These are phyloP conservation scores for Cryphonectria japonica DNA, from an alignment of 2,329 filamentous ascomycete species.

Conservation along the genomic window DNA sequence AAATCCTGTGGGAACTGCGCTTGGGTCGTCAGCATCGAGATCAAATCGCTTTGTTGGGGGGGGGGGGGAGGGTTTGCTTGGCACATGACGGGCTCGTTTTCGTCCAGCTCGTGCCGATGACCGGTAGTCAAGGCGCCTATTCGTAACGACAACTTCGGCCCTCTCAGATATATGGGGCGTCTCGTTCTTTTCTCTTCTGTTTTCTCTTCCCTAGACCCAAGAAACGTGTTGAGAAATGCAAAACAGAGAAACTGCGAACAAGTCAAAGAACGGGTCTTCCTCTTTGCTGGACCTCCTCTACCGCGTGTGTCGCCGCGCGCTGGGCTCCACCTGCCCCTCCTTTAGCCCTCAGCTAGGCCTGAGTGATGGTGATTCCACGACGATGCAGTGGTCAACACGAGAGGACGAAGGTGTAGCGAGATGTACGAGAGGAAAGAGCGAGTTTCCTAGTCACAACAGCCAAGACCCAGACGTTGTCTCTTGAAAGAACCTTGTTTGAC, in stretches of 20 bases:
- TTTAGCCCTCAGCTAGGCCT: not conserved
- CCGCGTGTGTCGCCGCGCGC: not conserved
- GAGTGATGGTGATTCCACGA: not conserved
- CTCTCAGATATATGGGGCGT: not conserved
- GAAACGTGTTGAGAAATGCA: not conserved
- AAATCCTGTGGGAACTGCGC: constrained; percentile 1
- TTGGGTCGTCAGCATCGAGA: not conserved
- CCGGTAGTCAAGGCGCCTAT: not conserved
- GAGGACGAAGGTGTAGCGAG: not conserved
- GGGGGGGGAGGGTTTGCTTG: not conserved
- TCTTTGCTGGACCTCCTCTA: not conserved
- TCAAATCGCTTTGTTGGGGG: not conserved
- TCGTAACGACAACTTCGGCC: not conserved
- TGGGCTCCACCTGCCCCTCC: not conserved
- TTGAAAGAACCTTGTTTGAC: constrained; percentile 8
- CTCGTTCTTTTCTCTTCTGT: not conserved
- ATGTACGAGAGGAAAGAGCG: not conserved
- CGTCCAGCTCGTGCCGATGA: not conserved
- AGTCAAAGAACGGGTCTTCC: not conserved
- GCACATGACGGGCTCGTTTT: not conserved
- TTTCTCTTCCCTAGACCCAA: not conserved
- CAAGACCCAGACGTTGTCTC: constrained; percentile 2
- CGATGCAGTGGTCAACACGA: not conserved
- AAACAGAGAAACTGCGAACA: not conserved
- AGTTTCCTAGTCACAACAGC: not conserved